Percentiles rank a stretch among this genome's conserved stretches.
Evolutionary conservation across 169 alveolate species (phyloP).

Genomic region (Plasmodium malariae): DNA sequence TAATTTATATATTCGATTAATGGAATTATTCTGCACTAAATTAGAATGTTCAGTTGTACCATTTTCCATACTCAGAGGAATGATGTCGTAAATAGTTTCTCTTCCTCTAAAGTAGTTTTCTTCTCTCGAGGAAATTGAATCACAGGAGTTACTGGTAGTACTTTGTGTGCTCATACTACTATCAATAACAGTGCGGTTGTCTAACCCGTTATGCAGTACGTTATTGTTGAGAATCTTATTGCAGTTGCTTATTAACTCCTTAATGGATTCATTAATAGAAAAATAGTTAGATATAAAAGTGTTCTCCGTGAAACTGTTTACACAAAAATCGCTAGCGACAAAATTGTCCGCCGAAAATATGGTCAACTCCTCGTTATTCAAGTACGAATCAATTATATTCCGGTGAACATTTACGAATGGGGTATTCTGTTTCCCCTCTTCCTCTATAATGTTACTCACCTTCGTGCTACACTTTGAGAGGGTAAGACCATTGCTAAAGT

Average conservation of each 20-base stretch:
- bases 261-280: constrained; percentile 8
- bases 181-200: not conserved
- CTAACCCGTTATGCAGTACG: not conserved
- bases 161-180: too few species aligned
- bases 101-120: too few species aligned
- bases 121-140: too few species aligned
- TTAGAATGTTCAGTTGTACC: too few species aligned
- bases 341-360: not conserved
- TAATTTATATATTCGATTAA: too few species aligned
- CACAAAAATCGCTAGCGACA: not conserved
- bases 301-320: not conserved
- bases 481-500: too few species aligned
- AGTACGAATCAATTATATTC: constrained; percentile 24
- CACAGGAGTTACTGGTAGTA: too few species aligned
- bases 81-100: too few species aligned
- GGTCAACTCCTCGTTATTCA: constrained; percentile 14
- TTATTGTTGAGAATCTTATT: constrained; percentile 19
- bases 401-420: not conserved
- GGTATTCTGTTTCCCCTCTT: not conserved
- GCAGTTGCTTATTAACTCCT: constrained; percentile 26
- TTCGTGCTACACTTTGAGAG: too few species aligned
- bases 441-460: too few species aligned
- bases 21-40: too few species aligned
- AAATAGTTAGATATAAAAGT: not conserved
- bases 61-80: too few species aligned